Evolutionary conservation across 371 early-diverging fungal species (phyloP), one percentile per base, ranked within the genome.

Genomic region (Capniomyces stellatus): DNA sequence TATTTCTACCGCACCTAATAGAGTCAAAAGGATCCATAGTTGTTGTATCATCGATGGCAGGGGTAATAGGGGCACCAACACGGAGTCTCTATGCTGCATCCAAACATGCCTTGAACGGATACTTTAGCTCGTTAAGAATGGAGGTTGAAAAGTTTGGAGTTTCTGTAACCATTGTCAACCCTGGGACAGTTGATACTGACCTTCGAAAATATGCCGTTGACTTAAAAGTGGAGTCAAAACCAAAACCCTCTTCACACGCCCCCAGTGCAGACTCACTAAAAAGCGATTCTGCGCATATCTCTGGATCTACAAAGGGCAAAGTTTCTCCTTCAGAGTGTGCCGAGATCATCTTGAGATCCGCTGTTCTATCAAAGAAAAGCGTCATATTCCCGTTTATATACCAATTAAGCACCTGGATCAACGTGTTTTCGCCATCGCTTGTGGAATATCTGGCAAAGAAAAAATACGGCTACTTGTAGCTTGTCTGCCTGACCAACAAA

Each of bases 91-190:
- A 91, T 60, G 73, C 81, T 35, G 82, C 80, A 0, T 76, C 82
- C 44, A 91, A 91, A 52, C 82, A 82, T 58, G 91, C 89, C 0
- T 66, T 87, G 6, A 80, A 83, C 29, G 90, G 89, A 0, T 91
- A 83, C 64, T 90, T 90, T 67, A 77, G 80, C 44, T 77, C 89
- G 1, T 58, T 91, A 27, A 72, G 89, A 0, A 81, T 89, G 58
- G 92, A 91, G 58, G 61, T 87, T 4, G 67, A 64, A 1, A 63
- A 66, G 1, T 72, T 71, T 18, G 73, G 60, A 10, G 58, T 87
- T 1, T 39, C 44, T 4, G 72, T 89, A 6, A 76, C 79, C 2
- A 60, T 87, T 4, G 73, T 76, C 0, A 78, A 81, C 51, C 87
- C 88, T 19, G 89, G 81, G 0, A 82, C 87, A 0, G 86, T 89